Evolutionary conservation across 306 rosid species (phyloP).

Genomic region (Prunus dulcis): DNA sequence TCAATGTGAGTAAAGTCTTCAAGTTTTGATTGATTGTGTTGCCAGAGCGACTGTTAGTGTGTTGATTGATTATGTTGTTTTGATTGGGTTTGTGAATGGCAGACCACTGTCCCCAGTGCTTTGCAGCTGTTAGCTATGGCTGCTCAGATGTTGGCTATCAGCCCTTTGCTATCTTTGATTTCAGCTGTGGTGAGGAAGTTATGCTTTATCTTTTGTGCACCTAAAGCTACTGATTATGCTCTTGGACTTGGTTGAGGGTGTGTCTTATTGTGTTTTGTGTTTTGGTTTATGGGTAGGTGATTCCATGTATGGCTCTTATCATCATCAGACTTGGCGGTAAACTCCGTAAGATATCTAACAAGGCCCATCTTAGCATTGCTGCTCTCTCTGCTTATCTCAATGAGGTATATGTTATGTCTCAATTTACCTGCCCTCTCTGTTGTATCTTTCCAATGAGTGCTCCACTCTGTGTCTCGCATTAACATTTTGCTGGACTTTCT

Average conservation of each 20-base stretch:
- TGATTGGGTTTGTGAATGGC: slow-evolving; percentile 19
- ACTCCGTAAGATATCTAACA: slow-evolving; percentile 62
- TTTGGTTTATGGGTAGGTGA: slow-evolving; percentile 41
- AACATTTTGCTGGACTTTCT: not conserved
- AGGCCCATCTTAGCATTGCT: slow-evolving; percentile 63
- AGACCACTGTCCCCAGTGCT: slow-evolving; percentile 80
- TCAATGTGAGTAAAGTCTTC: slow-evolving; percentile 54
- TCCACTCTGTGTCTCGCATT: not conserved
- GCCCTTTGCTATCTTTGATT: slow-evolving; percentile 68
- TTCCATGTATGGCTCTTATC: slow-evolving; percentile 68
- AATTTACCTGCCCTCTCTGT: not conserved
- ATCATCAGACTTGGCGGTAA: slow-evolving; percentile 66
- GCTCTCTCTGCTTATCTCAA: slow-evolving; percentile 80
- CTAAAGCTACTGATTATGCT: not conserved
- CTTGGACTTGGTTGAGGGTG: slow-evolving; percentile 11
- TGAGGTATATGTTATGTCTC: slow-evolving; percentile 47
- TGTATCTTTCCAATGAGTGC: slow-evolving; percentile 3
- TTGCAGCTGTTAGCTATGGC: slow-evolving; percentile 78
- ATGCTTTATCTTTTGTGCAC: not conserved
- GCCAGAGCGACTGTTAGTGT: not conserved
- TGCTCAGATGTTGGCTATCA: slow-evolving; percentile 63
- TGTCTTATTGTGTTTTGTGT: slow-evolving; percentile 16
- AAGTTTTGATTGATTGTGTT: not conserved
- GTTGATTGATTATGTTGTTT: not conserved
- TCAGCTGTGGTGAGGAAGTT: slow-evolving; percentile 66